Percentiles rank a stretch among this genome's conserved stretches.
phyloP scores from a whole-genome alignment of 345 rosid species.

The Salix arbutifolia region DNA sequence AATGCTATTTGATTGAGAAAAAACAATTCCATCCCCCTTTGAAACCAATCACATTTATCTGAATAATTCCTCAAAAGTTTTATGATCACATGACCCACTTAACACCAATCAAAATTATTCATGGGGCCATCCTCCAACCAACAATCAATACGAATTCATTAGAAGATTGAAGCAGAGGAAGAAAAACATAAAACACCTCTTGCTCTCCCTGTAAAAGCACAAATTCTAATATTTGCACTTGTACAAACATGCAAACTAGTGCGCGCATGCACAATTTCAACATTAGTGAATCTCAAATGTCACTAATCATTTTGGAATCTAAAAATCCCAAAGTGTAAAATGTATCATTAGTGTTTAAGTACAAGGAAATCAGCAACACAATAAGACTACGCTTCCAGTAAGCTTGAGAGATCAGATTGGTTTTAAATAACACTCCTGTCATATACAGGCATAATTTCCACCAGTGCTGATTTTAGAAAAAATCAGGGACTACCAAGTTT shows the following conservation, averaged over 20 bases:
- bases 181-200: background rate
- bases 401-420: background rate
- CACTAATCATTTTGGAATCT: background rate
- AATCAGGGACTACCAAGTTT: no score
- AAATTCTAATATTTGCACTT: background rate
- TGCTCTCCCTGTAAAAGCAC: background rate
- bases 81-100: background rate
- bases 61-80: background rate
- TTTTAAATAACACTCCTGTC: background rate
- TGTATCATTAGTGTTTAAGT: background rate
- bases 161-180: background rate
- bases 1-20: background rate
- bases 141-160: background rate
- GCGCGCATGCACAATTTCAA: background rate
- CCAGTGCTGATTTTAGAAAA: background rate
- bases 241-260: background rate
- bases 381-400: background rate
- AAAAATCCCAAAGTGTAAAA: background rate
- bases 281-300: background rate
- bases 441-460: background rate
- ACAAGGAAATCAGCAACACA: background rate
- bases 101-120: background rate
- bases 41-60: background rate
- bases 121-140: background rate
- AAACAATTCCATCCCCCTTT: background rate